Evolutionary conservation across 179 eudicot genomes (phyloP).

Genomic region (Beta lomatogona): DNA sequence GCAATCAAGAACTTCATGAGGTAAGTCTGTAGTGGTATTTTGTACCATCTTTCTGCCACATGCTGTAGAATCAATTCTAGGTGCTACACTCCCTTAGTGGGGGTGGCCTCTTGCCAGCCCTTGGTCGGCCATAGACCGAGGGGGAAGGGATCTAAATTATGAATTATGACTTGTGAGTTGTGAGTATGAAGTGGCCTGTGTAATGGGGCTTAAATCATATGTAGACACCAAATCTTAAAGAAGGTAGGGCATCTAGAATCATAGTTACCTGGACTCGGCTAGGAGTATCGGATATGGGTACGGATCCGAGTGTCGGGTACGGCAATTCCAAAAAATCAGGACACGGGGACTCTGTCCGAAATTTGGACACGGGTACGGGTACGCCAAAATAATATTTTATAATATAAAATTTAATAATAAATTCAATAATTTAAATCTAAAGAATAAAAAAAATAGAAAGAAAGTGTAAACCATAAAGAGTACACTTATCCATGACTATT

Average conservation of each 20-base stretch:
- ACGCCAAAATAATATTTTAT: no score
- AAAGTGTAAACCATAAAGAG: no score
- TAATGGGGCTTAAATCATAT: background rate
- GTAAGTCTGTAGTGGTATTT: background rate
- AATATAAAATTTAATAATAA: no score
- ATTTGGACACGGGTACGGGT: no score
- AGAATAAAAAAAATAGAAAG: no score
- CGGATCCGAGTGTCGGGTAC: no score
- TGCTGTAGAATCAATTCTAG: background rate
- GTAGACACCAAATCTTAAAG: background rate
- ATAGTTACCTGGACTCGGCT: no score
- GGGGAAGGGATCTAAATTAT: background rate
- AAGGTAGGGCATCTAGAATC: background rate
- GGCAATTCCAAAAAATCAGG: no score
- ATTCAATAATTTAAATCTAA: no score
- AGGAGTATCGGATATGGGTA: no score
- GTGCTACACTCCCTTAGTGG: background rate
- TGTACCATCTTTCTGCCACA: background rate
- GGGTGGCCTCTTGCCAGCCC: background rate
- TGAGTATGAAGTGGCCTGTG: background rate
- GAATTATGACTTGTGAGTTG: background rate
- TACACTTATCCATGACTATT: no score
- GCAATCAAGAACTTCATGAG: background rate
- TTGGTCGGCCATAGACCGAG: background rate
- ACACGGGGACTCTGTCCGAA: no score